These are phyloP conservation scores for Eutypella sp. DNA, from an alignment of 2,329 filamentous ascomycete genomes.

Conservation along the genomic window DNA sequence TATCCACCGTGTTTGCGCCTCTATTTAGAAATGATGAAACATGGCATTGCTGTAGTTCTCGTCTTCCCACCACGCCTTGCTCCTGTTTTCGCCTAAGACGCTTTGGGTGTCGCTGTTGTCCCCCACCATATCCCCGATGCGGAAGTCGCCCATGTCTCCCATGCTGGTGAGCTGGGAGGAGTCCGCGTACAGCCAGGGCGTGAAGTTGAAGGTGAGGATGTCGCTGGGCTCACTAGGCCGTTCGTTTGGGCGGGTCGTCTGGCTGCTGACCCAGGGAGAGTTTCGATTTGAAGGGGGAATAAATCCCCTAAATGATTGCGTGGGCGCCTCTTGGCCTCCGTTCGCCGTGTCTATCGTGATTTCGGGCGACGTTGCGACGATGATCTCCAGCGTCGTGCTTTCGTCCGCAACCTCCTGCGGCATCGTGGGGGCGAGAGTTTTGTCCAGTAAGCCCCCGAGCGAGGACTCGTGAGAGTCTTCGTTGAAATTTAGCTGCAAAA, in stretches of 20 bases:
- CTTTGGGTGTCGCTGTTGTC: slow-evolving; percentile 27
- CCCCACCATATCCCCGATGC: slow-evolving; percentile 15
- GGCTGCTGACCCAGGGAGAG: slow-evolving; percentile 16
- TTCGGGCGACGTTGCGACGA: slow-evolving; percentile 46
- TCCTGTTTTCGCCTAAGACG: slow-evolving; percentile 14
- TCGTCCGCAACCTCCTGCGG: slow-evolving; percentile 29
- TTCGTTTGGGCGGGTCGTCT: slow-evolving; percentile 24
- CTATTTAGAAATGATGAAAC: slow-evolving; percentile 30
- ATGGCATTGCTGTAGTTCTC: slow-evolving; percentile 34
- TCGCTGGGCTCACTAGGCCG: slow-evolving; percentile 28
- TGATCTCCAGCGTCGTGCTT: slow-evolving; percentile 39
- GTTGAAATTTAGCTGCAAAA: slow-evolving; percentile 42
- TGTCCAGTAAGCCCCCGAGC: slow-evolving; percentile 35
- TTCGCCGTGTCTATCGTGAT: slow-evolving; percentile 47
- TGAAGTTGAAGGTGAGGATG: slow-evolving; percentile 35
- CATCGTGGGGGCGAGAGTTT: slow-evolving; percentile 32
- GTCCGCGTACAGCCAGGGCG: slow-evolving; percentile 39
- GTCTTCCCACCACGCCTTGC: slow-evolving; percentile 34
- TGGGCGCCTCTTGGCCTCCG: slow-evolving; percentile 44
- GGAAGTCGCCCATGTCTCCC: slow-evolving; percentile 17
- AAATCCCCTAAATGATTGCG: slow-evolving; percentile 30
- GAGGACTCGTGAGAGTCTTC: slow-evolving; percentile 31
- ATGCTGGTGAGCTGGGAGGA: slow-evolving; percentile 34
- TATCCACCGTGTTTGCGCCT: background rate
- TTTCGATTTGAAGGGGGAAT: slow-evolving; percentile 16